phyloP scores from a whole-genome alignment of 805 yeast species.

The Candida odintsovae region DNA sequence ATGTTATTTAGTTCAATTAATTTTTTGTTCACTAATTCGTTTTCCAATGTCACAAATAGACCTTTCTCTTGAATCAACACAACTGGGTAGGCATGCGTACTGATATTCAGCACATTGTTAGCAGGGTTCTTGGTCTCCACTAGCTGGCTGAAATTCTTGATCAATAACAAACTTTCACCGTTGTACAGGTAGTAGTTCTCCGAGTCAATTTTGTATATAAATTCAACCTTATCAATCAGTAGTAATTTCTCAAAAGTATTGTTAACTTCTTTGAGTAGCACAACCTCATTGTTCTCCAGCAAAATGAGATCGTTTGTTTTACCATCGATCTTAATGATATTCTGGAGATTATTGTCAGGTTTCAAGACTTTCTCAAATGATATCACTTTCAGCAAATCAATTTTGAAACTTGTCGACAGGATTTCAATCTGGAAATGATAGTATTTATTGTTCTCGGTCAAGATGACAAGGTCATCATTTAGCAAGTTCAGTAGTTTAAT shows the following conservation, averaged over 20 bases:
- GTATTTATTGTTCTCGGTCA: slow-evolving; percentile 12
- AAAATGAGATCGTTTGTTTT: slow-evolving; percentile 18
- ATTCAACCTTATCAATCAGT: slow-evolving; percentile 23
- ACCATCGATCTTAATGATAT: slow-evolving; percentile 10
- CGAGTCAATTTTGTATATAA: slow-evolving; percentile 17
- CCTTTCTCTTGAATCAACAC: slow-evolving; percentile 24
- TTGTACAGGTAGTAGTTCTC: slow-evolving; percentile 30
- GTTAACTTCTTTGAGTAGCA: slow-evolving; percentile 11
- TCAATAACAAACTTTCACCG: slow-evolving; percentile 30
- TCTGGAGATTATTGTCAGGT: slow-evolving; percentile 4
- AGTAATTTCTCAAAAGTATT: slow-evolving; percentile 10
- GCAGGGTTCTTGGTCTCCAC: slow-evolving; percentile 6
- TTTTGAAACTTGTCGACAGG: slow-evolving; percentile 11
- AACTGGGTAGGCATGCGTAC: slow-evolving; percentile 25
- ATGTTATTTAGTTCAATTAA: slow-evolving; percentile 29
- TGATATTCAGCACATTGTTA: slow-evolving; percentile 21
- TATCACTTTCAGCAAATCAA: slow-evolving; percentile 16
- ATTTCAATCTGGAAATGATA: slow-evolving; percentile 21
- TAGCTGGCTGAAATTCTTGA: slow-evolving; percentile 13
- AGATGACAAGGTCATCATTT: slow-evolving; percentile 18
- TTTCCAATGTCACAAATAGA: slow-evolving; percentile 38
- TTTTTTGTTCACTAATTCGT: slow-evolving; percentile 24
- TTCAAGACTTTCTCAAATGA: slow-evolving; percentile 15
- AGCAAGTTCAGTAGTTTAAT: slow-evolving; percentile 16
- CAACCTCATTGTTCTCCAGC: slow-evolving; percentile 22